Evolutionary conservation across 1,284 basidiomycete genomes (phyloP).

Genomic region (Violaceomyces palustris): DNA sequence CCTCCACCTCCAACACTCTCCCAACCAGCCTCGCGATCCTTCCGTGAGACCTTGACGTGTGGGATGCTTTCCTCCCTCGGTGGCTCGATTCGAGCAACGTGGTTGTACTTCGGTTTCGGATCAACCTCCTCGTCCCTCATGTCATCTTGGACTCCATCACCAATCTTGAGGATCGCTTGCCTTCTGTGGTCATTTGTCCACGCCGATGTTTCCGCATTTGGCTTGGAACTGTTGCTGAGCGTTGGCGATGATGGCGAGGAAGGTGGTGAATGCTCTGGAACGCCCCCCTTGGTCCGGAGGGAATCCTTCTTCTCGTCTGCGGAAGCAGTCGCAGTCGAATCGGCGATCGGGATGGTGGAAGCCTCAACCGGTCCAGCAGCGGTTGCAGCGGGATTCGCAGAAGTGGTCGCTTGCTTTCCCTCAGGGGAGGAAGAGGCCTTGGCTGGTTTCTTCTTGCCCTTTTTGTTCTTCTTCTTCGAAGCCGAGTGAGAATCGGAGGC

Average conservation of each 20-base stretch:
- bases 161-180: constrained; percentile 9
- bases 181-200: constrained; percentile 15
- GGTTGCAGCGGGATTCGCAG: background rate
- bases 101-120: constrained; percentile 5
- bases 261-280: too few species aligned
- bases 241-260: background rate
- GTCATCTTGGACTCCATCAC: constrained; percentile 14
- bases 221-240: background rate
- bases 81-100: constrained; percentile 18
- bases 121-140: constrained; percentile 29
- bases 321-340: too few species aligned
- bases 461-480: constrained; percentile 14
- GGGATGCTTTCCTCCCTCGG: background rate
- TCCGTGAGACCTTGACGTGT: constrained; percentile 7
- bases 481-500: too few species aligned
- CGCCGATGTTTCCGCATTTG: background rate
- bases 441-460: constrained; percentile 4
- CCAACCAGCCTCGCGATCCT: constrained; percentile 25
- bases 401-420: too few species aligned
- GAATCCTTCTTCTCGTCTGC: too few species aligned
- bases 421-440: too few species aligned
- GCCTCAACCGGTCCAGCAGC: background rate
- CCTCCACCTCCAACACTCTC: background rate
- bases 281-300: constrained; percentile 10
- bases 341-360: too few species aligned